A percentile compares a stretch with the other conserved stretches of the same genome.
Evolutionary conservation across 177 flowering plant species (phyloP).

Genomic region (Vitis hybrid): DNA sequence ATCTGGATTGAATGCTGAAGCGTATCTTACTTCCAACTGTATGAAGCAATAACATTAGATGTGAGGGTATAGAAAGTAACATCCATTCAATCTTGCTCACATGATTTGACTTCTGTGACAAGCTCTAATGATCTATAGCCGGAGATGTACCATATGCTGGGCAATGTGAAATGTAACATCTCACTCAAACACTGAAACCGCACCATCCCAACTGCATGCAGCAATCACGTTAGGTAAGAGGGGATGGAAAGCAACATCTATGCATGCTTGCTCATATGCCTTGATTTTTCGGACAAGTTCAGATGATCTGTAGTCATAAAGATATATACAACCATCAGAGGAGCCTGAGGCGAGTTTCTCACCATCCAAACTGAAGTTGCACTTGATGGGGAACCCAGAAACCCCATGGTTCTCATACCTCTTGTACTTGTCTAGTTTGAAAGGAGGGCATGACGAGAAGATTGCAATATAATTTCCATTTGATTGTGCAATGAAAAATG

Average conservation of each 20-base stretch:
- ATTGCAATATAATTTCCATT: conserved; percentile 88
- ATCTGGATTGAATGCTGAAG: no score
- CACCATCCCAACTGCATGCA: conserved; percentile 82
- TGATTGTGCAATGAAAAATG: conserved; percentile 81
- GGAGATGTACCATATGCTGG: no score
- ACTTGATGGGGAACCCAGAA: conserved; percentile 85
- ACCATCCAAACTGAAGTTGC: conserved; percentile 80
- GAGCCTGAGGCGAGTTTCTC: conserved; percentile 73
- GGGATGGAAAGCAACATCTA: conserved; percentile 82
- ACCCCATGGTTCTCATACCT: conserved; percentile 84
- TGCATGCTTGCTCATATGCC: conserved; percentile 64
- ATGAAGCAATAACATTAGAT: no score
- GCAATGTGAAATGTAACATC: background rate
- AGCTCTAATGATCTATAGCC: no score
- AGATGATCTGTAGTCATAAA: conserved; percentile 55
- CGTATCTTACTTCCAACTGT: no score
- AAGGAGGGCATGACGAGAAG: conserved; percentile 77
- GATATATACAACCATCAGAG: conserved; percentile 71
- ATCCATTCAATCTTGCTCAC: no score
- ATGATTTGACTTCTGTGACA: no score
- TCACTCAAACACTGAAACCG: conserved; percentile 58
- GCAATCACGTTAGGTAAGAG: conserved; percentile 66
- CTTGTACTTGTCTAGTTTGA: conserved; percentile 78
- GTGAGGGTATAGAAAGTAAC: no score
- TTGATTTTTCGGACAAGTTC: conserved; percentile 54